Base-by-base conservation (phyloP, 805 yeast genomes). In the Lachancea mirantina region DNA sequence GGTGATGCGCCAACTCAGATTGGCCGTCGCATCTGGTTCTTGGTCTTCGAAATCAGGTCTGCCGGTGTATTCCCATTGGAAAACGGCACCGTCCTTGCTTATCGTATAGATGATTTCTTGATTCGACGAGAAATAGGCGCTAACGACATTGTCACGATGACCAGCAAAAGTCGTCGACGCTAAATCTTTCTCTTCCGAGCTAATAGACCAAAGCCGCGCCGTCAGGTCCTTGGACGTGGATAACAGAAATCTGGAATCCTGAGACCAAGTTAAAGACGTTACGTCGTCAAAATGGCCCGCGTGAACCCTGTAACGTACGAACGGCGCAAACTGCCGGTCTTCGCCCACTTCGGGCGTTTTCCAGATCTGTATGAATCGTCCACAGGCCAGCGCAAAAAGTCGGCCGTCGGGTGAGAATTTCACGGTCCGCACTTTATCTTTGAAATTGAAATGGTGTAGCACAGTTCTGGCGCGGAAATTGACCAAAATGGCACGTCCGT, bases 261-360 rank as follows among this genome's bases (percentile, higher is more conserved):
- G 68, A 1, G 96, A 84, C 97, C 97, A 92, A 3, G 84, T 68
- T 8, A 92, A 57, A 2, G 87, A 74, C 2, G 74, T 68, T 15
- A 92, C 74, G 46, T 84, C 94, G 31, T 77, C 78, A 54, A 76
- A 87, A 62, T 92, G 98, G 21, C 98, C 98, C 1, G 96, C 85
- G 49, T 87, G 87, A 6, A 83, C 74, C 50, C 95, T 68, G 58
- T 84, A 84, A 42, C 95, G 80, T 23, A 89, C 83, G 59, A 92
- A 92, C 10, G 98, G 98, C 1, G 96, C 92, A 67, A 92, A 92
- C 55, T 87, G 95, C 40, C 95, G 70, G 50, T 85, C 96, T 47
- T 84, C 92, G 6, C 75, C 62, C 15, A 67, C 64, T 28, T 73
- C 77, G 0, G 96, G 96, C 1, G 96, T 84, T 50, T 76, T 78